phyloP scores from a whole-genome alignment of 805 yeast species.

The Starmerella sp. region DNA sequence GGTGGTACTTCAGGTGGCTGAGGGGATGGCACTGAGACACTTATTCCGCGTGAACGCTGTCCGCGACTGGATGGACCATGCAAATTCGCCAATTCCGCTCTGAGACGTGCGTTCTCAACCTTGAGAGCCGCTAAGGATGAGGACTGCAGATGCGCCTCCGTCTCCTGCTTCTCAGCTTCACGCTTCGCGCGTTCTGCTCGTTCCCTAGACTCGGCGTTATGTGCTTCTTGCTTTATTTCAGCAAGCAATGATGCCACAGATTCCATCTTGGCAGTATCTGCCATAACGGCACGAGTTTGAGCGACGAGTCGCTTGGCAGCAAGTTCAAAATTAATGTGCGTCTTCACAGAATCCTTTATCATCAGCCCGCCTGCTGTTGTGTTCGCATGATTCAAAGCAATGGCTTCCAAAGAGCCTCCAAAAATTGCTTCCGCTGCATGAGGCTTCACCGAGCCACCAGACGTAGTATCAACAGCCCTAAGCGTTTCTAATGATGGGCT shows the following conservation, averaged over 20 bases:
- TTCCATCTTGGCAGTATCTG: slow-evolving; percentile 29
- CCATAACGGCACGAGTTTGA: slow-evolving; percentile 27
- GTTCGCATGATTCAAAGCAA: slow-evolving; percentile 29
- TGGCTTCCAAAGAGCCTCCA: slow-evolving; percentile 29
- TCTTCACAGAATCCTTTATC: slow-evolving; percentile 26
- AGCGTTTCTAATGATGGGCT: slow-evolving; percentile 18
- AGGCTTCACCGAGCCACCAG: not conserved
- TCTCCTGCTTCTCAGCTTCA: slow-evolving; percentile 25
- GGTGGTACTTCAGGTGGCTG: not conserved
- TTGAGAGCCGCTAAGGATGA: slow-evolving; percentile 21
- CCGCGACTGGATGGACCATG: not conserved
- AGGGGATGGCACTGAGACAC: not conserved
- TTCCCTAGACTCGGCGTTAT: slow-evolving; percentile 21
- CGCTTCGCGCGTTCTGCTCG: slow-evolving; percentile 19
- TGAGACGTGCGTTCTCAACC: slow-evolving; percentile 23
- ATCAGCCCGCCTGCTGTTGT: slow-evolving; percentile 29
- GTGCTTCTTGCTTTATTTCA: slow-evolving; percentile 23
- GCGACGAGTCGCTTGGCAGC: slow-evolving; percentile 29
- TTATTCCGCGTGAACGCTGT: not conserved
- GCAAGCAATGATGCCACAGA: slow-evolving; percentile 25
- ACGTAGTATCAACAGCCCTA: not conserved
- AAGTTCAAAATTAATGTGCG: slow-evolving; percentile 26
- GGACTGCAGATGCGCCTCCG: slow-evolving; percentile 22
- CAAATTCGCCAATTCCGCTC: slow-evolving; percentile 17
- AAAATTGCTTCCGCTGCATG: slow-evolving; percentile 25